A percentile compares a stretch with the other conserved stretches of the same genome.
phyloP scores from a whole-genome alignment of 768 basidiomycete species.

The Collybia sp. region DNA sequence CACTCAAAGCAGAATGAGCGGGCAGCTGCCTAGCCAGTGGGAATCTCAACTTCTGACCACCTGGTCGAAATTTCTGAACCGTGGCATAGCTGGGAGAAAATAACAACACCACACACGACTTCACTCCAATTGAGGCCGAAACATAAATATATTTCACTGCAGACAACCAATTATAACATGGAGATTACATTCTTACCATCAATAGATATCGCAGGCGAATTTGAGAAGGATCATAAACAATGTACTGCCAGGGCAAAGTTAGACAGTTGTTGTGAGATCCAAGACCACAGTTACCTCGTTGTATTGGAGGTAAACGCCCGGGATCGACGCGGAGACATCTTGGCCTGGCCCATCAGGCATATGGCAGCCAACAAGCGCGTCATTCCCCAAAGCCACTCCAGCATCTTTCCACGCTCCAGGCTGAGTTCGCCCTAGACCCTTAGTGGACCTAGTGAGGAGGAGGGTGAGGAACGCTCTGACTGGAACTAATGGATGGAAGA shows the following conservation, averaged over 20 bases:
- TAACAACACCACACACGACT: too few species aligned
- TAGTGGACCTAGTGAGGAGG: slow-evolving; percentile 36
- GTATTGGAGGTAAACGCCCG: slow-evolving; percentile 37
- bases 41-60: too few species aligned
- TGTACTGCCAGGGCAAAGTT: slow-evolving; percentile 37
- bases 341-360: slow-evolving; percentile 54
- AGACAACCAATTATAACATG: background rate
- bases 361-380: slow-evolving; percentile 44
- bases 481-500: background rate
- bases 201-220: slow-evolving; percentile 54
- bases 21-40: too few species aligned
- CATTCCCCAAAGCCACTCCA: slow-evolving; percentile 40
- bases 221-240: slow-evolving; percentile 54
- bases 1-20: too few species aligned
- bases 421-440: slow-evolving; percentile 48
- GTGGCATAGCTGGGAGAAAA: background rate
- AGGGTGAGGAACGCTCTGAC: background rate
- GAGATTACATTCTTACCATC: slow-evolving; percentile 44
- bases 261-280: background rate
- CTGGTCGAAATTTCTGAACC: background rate
- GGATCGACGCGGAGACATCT: slow-evolving; percentile 20
- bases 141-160: slow-evolving; percentile 2
- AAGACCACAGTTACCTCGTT: slow-evolving; percentile 41
- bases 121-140: too few species aligned
- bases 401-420: slow-evolving; percentile 58